A percentile compares a stretch with the other conserved stretches of the same genome.
Conservation (phyloP, 1,284 basidiomycete genomes). For the Macrocybe sp. region DNA sequence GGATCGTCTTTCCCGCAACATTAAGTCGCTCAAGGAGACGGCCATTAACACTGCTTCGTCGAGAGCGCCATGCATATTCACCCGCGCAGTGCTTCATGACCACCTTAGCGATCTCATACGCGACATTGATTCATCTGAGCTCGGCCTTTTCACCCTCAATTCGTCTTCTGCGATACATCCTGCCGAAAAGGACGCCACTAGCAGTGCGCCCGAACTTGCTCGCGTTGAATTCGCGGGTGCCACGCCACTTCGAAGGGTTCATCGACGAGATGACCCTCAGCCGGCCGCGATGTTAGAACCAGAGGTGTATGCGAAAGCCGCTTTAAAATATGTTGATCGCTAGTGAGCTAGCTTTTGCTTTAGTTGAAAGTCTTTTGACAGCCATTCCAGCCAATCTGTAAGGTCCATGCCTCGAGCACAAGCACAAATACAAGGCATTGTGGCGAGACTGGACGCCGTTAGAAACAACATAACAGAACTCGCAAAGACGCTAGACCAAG, state of each 20-base stretch:
- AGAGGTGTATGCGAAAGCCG: slow-evolving; percentile 69
- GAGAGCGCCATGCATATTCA: slow-evolving; percentile 37
- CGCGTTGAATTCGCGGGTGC: slow-evolving; percentile 64
- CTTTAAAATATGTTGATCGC: slow-evolving; percentile 66
- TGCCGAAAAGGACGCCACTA: slow-evolving; percentile 26
- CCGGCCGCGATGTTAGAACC: slow-evolving; percentile 52
- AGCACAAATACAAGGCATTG: slow-evolving; percentile 47
- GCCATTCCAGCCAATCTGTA: slow-evolving; percentile 45
- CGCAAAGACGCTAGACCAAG: slow-evolving; percentile 47
- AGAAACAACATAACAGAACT: slow-evolving; percentile 49
- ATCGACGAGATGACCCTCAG: slow-evolving; percentile 35
- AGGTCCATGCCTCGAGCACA: slow-evolving; percentile 68
- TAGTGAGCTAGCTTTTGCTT: slow-evolving; percentile 44
- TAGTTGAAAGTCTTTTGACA: slow-evolving; percentile 3
- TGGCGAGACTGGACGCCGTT: slow-evolving; percentile 47
- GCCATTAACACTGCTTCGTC: slow-evolving; percentile 13
- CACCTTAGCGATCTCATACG: slow-evolving; percentile 70
- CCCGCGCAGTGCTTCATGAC: slow-evolving; percentile 55
- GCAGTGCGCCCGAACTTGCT: slow-evolving; percentile 37
- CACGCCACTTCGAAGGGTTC: slow-evolving; percentile 54
- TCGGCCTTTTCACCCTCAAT: slow-evolving; percentile 62
- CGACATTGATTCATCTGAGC: slow-evolving; percentile 69
- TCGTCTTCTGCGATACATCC: slow-evolving; percentile 15
- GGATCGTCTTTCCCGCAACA: slow-evolving; percentile 34
- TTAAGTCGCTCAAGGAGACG: slow-evolving; percentile 30